Evolutionary conservation across 139 green algal species (phyloP), one percentile per base, ranked within the genome.

Genomic region (Chloropicon primus): DNA sequence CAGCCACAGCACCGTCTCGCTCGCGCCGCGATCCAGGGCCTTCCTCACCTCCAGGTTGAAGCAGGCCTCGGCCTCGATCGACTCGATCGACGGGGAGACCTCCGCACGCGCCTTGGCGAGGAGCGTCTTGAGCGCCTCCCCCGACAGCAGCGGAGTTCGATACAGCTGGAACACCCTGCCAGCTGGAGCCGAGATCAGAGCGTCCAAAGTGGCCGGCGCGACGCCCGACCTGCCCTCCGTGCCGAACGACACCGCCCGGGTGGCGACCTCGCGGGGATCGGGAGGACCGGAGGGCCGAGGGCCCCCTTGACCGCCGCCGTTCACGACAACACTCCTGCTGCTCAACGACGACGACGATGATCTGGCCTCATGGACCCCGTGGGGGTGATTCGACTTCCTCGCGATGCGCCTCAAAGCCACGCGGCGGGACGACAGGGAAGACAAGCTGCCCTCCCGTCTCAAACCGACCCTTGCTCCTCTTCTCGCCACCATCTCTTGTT

Each of bases 1-100:
- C 74, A 99, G 86, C 94, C 94, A 98, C 2, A 82, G 76, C 76
- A 98, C 82, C 22, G 83, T 97, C 2, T 89, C 83, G 1, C 88
- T 85, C 76, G 97, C 87, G 0, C 83, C 78, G 1, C 75, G 41
- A 3, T 81, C 88, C 28, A 99, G 87, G 0, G 87, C 82, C 10
- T 62, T 74, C 2, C 76, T 84, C 2, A 94, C 28, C 0, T 87
- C 89, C 21, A 99, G 77, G 79, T 99, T 99, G 90, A 89, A 99
- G 87, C 90, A 96, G 84, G 1, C 76, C 80, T 97, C 92, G 21
- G 84, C 85, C 26, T 95, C 88, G 22, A 97, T 89, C 74, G 76
- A 76, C 3, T 79, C 82, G 28, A 97, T 88, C 53, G 85, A 83
- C 62, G 76, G 72, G 0, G 78, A 86, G 3, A 90, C 89, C 81